Conservation (phyloP, 495 filamentous ascomycete genomes). For the Penicillium canescens region DNA sequence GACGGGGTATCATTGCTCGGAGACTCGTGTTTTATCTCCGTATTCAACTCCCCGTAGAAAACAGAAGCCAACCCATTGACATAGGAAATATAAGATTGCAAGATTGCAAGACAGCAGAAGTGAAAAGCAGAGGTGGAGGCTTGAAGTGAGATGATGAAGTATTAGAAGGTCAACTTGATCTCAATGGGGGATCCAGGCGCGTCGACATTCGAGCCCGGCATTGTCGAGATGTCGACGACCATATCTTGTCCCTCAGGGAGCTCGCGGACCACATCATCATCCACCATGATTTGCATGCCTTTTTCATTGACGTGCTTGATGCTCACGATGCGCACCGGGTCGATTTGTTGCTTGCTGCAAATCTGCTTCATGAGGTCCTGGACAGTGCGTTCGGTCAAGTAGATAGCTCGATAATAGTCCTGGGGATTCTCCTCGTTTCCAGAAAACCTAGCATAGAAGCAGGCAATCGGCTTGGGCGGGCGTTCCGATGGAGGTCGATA, state of each 20-base stretch:
- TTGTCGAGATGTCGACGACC: slow-evolving; percentile 60
- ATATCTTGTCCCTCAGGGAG: slow-evolving; percentile 92
- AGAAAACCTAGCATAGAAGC: slow-evolving; percentile 76
- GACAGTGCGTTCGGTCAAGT: slow-evolving; percentile 74
- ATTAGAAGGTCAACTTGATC: slow-evolving; percentile 42
- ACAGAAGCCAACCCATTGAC: slow-evolving; percentile 21
- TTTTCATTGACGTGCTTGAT: slow-evolving; percentile 68
- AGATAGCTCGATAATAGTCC: slow-evolving; percentile 81
- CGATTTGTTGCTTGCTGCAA: slow-evolving; percentile 75
- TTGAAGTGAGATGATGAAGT: not conserved
- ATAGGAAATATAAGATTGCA: slow-evolving; percentile 15
- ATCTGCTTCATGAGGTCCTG: slow-evolving; percentile 69
- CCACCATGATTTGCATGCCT: slow-evolving; percentile 80
- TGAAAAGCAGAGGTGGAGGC: not conserved
- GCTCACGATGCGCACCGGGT: slow-evolving; percentile 65
- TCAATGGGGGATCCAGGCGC: slow-evolving; percentile 29
- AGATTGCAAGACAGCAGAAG: slow-evolving; percentile 14
- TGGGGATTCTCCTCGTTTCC: slow-evolving; percentile 53
- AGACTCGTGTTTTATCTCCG: slow-evolving; percentile 51
- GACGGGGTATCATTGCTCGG: slow-evolving; percentile 50
- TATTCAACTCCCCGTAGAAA: slow-evolving; percentile 38
- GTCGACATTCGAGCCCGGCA: slow-evolving; percentile 15
- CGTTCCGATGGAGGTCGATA: slow-evolving; percentile 81
- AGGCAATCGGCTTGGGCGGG: slow-evolving; percentile 74
- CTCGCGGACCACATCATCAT: slow-evolving; percentile 87